These are phyloP conservation scores for Pythium rhizo-oryzae DNA, from an alignment of 352 stramenopile species.

Conservation along the genomic window DNA sequence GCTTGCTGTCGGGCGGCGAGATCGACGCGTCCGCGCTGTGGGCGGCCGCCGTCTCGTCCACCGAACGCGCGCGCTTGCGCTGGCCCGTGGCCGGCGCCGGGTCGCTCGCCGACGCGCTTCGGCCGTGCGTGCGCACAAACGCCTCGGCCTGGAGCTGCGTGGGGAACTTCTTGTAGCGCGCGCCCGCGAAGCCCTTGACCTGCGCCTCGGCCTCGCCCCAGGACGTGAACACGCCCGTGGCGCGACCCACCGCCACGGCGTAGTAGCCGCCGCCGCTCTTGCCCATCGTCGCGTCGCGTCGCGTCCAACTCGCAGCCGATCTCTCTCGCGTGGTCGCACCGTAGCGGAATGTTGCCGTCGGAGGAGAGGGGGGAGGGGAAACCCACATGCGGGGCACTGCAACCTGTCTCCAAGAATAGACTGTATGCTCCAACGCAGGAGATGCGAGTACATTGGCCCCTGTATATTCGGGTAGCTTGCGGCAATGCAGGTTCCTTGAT, in stretches of 20 bases:
- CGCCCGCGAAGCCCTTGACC: slow-evolving; percentile 57
- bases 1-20: slow-evolving; percentile 12
- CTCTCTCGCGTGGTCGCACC: too few species aligned
- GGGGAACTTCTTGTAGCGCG: slow-evolving; percentile 71
- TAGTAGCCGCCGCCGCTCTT: slow-evolving; percentile 48
- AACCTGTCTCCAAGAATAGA: slow-evolving; percentile 3
- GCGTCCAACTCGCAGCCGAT: too few species aligned
- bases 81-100: too few species aligned
- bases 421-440: neutral
- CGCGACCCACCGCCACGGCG: slow-evolving; percentile 59
- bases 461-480: neutral
- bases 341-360: neutral
- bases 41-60: neutral
- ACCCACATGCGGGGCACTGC: neutral
- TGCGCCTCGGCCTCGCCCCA: slow-evolving; percentile 52
- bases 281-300: too few species aligned
- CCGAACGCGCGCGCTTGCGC: too few species aligned
- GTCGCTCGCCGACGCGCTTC: neutral
- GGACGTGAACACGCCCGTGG: slow-evolving; percentile 53
- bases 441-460: neutral
- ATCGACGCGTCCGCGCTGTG: slow-evolving; percentile 7
- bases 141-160: slow-evolving; percentile 45
- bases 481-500: neutral
- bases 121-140: slow-evolving; percentile 37
- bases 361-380: neutral